Percentiles rank a stretch among this genome's conserved stretches.
phyloP scores from a whole-genome alignment of 192 early-diverging fungal genomes.

The Podila verticillata region DNA sequence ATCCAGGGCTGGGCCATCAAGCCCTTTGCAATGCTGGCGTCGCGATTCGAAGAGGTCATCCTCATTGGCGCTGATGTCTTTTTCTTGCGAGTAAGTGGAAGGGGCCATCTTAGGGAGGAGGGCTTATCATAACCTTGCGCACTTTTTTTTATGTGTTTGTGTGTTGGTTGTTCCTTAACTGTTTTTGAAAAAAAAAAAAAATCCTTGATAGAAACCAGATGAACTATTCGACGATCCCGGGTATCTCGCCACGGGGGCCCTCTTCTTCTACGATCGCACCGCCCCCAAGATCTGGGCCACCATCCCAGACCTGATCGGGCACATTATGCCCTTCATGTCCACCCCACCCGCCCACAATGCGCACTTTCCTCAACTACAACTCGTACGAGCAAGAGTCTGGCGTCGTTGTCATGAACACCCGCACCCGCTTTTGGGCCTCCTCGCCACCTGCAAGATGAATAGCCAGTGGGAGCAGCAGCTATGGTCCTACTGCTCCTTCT shows the following conservation, averaged over 20 bases:
- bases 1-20: slow-evolving; percentile 64
- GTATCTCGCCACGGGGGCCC: slow-evolving; percentile 46
- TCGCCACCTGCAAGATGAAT: slow-evolving; percentile 32
- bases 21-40: slow-evolving; percentile 65
- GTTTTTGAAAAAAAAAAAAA: no score
- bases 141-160: no score
- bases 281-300: slow-evolving; percentile 23
- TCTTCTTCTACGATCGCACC: slow-evolving; percentile 68
- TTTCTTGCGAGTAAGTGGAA: slow-evolving; percentile 45
- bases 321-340: no score
- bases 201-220: slow-evolving; percentile 54
- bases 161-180: no score
- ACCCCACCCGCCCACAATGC: no score
- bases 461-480: slow-evolving; percentile 42
- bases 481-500: slow-evolving; percentile 45
- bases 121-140: no score
- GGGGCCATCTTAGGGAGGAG: no score
- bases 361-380: no score
- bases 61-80: slow-evolving; percentile 73
- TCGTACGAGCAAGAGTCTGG: background rate
- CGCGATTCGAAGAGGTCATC: slow-evolving; percentile 61
- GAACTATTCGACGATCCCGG: slow-evolving; percentile 53
- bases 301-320: no score
- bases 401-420: background rate
- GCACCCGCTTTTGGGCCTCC: slow-evolving; percentile 47